Percentiles rank a stretch among this genome's conserved stretches.
These are phyloP conservation scores for Rutidosis leptorrhynchoides DNA, from an alignment of 129 eudicot species.

Conservation along the genomic window DNA sequence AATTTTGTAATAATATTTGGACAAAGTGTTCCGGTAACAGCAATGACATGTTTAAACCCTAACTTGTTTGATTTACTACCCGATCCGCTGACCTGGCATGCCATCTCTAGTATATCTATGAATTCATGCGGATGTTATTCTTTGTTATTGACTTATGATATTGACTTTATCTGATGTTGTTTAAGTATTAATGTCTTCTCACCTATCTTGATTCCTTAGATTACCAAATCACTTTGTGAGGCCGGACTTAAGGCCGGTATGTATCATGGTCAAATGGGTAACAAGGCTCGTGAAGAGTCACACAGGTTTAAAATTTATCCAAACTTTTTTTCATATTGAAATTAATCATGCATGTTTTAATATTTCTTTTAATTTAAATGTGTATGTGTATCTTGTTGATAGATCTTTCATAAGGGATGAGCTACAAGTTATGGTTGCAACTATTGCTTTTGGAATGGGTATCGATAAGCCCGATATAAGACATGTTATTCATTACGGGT, in stretches of 20 bases:
- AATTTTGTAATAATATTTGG: neutral
- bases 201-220: conserved; percentile 35
- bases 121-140: neutral
- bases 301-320: conserved; percentile 53
- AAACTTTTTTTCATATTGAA: neutral
- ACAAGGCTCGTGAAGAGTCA: conserved; percentile 68
- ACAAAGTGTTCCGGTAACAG: neutral
- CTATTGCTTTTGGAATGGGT: conserved; percentile 99
- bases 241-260: conserved; percentile 70
- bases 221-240: conserved; percentile 48
- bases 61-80: neutral
- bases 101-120: conserved; percentile 13
- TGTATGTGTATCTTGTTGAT: conserved; percentile 25
- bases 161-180: neutral
- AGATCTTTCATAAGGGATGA: conserved; percentile 91
- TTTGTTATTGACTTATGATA: conserved; percentile 6
- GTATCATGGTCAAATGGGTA: conserved; percentile 87
- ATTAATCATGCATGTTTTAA: conserved; percentile 1
- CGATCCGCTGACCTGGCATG: conserved; percentile 5
- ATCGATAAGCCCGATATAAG: conserved; percentile 89
- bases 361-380: neutral
- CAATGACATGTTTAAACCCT: neutral
- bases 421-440: conserved; percentile 81
- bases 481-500: conserved; percentile 86
- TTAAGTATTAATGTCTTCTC: conserved; percentile 6